These are phyloP conservation scores for Leucogyrophana mollusca DNA, from an alignment of 768 basidiomycete genomes.

Conservation along the genomic window DNA sequence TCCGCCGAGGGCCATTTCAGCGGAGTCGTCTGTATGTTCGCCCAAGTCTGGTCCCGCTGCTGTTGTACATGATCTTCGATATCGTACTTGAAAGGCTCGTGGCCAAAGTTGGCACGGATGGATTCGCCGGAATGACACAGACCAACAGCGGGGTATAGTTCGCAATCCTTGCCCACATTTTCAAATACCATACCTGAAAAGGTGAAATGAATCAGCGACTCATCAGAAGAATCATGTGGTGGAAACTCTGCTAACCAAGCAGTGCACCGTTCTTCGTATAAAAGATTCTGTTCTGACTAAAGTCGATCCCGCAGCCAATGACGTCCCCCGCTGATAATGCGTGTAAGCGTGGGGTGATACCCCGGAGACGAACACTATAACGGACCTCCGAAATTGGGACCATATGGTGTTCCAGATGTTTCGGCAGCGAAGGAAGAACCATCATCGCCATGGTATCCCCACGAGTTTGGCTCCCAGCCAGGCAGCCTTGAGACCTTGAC, in stretches of 20 bases:
- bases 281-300: slow-evolving; percentile 75
- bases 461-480: slow-evolving; percentile 82
- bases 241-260: slow-evolving; percentile 45
- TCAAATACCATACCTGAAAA: slow-evolving; percentile 75
- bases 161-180: slow-evolving; percentile 60
- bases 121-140: slow-evolving; percentile 78
- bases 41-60: slow-evolving; percentile 65
- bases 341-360: slow-evolving; percentile 7
- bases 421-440: slow-evolving; percentile 76
- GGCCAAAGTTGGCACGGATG: slow-evolving; percentile 86
- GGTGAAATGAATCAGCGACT: background rate
- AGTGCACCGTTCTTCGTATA: slow-evolving; percentile 86
- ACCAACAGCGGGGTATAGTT: slow-evolving; percentile 86
- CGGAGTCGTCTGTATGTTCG: slow-evolving; percentile 57
- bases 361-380: slow-evolving; percentile 7
- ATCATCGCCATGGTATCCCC: slow-evolving; percentile 94
- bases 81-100: slow-evolving; percentile 83
- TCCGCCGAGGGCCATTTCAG: slow-evolving; percentile 43
- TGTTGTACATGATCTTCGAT: slow-evolving; percentile 85
- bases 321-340: slow-evolving; percentile 68
- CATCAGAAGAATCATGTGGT: slow-evolving; percentile 1
- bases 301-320: slow-evolving; percentile 93
- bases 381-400: slow-evolving; percentile 80
- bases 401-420: slow-evolving; percentile 69
- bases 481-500: slow-evolving; percentile 75